phyloP scores from a whole-genome alignment of 495 filamentous ascomycete genomes.

The Aspergillus biplanus region DNA sequence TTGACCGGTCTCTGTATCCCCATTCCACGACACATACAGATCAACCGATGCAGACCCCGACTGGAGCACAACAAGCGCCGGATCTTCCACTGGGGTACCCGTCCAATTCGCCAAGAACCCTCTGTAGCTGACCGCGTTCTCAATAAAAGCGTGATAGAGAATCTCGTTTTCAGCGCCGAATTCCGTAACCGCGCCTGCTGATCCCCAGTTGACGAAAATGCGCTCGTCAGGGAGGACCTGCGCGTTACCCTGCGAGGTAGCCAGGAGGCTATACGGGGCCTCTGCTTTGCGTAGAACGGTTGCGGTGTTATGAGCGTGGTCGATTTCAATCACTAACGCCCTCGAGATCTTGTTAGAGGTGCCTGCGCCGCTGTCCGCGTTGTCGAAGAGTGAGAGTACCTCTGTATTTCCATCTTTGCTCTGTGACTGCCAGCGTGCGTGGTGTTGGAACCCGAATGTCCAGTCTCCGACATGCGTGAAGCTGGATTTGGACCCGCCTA shows the following conservation, averaged over 20 bases:
- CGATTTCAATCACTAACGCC: conserved; percentile 49
- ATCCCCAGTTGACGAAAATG: conserved; percentile 55
- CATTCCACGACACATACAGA: conserved; percentile 46
- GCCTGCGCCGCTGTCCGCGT: conserved; percentile 28
- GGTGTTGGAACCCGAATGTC: conserved; percentile 55
- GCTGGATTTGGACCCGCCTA: conserved; percentile 44
- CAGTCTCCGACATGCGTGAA: conserved; percentile 25
- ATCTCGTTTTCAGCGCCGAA: conserved; percentile 43
- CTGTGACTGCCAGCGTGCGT: conserved; percentile 49
- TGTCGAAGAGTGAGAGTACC: conserved; percentile 51
- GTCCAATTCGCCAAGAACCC: conserved; percentile 30
- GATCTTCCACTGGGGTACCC: conserved; percentile 26
- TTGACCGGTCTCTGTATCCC: conserved; percentile 36
- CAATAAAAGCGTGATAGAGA: conserved; percentile 39
- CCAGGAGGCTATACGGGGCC: conserved; percentile 44
- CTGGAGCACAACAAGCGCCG: conserved; percentile 29
- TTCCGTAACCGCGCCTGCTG: conserved; percentile 51
- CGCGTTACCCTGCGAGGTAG: conserved; percentile 55
- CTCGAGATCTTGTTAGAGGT: conserved; percentile 35
- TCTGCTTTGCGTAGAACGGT: conserved; percentile 30
- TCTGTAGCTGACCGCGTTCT: conserved; percentile 30
- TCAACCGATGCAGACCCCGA: conserved; percentile 7
- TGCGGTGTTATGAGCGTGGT: conserved; percentile 42
- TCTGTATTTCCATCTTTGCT: conserved; percentile 29
- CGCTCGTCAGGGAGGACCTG: conserved; percentile 55